A percentile compares a stretch with the other conserved stretches of the same genome.
phyloP scores from a whole-genome alignment of 2,329 filamentous ascomycete genomes.

The Trichoderma sp. region DNA sequence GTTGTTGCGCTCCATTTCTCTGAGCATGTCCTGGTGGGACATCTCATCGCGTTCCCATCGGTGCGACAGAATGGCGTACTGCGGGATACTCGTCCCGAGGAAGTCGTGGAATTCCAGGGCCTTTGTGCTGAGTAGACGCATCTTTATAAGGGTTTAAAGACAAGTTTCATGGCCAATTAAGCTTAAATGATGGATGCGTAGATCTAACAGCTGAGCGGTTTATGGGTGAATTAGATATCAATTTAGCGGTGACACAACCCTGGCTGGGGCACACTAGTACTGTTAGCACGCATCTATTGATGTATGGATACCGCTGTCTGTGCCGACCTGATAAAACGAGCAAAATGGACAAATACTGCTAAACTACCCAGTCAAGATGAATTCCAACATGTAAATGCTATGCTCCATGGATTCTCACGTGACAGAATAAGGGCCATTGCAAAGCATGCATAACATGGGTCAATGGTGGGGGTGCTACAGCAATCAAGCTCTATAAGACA shows the following conservation, averaged over 20 bases:
- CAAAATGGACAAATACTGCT: neutral
- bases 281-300: neutral
- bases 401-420: neutral
- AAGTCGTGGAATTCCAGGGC: neutral
- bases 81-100: neutral
- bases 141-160: neutral
- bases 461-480: no score
- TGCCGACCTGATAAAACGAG: neutral
- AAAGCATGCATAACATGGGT: neutral
- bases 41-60: neutral
- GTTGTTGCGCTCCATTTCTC: neutral
- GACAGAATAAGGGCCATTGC: neutral
- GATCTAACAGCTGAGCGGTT: neutral
- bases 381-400: neutral
- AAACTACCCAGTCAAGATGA: neutral
- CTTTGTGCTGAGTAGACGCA: neutral
- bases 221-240: neutral
- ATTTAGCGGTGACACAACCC: neutral
- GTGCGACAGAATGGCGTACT: neutral
- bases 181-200: neutral
- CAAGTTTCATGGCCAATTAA: neutral
- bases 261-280: neutral
- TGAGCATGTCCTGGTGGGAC: neutral
- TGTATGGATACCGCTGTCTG: no score
- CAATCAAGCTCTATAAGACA: no score